Conservation (phyloP, 768 basidiomycete genomes). For the Lactifluus volemus region DNA sequence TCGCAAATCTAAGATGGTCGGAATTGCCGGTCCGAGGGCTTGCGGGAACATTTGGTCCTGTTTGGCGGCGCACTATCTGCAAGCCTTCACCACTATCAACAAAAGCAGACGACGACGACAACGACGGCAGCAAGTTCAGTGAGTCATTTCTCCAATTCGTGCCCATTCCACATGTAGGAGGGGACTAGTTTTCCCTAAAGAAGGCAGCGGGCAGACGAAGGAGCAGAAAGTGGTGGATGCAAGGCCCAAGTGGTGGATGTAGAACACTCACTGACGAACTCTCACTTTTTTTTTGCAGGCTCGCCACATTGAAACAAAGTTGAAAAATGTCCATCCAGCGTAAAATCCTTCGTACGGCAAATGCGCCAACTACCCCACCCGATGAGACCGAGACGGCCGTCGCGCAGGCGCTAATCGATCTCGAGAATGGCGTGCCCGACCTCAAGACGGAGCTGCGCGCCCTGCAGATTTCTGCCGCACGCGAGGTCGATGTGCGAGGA, state of each 20-base stretch:
- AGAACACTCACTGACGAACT: not conserved
- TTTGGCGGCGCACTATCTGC: not conserved
- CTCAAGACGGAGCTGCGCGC: constrained; percentile 94
- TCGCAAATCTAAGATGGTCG: not conserved
- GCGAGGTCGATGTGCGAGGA: constrained; percentile 97
- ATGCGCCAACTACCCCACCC: constrained; percentile 82
- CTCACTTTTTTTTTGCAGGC: not conserved
- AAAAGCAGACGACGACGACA: constrained; percentile 7
- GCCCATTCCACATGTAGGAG: no score
- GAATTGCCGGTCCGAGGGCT: constrained; percentile 1
- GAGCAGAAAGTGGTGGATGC: constrained; percentile 12
- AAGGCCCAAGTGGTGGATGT: not conserved
- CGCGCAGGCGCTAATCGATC: constrained; percentile 93
- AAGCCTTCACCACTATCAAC: not conserved
- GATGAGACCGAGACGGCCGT: constrained; percentile 88
- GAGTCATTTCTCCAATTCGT: not conserved
- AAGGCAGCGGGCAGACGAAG: not conserved
- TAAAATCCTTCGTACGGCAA: constrained; percentile 96
- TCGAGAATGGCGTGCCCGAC: constrained; percentile 97
- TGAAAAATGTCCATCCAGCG: constrained; percentile 56
- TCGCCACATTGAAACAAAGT: not conserved
- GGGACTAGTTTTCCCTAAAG: not conserved
- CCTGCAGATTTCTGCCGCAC: constrained; percentile 96
- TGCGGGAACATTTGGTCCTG: constrained; percentile 1
- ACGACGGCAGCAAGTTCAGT: constrained; percentile 8